A percentile compares a stretch with the other conserved stretches of the same genome.
Evolutionary conservation across 2,329 filamentous ascomycete species (phyloP).

Genomic region (Laburnicola sp.): DNA sequence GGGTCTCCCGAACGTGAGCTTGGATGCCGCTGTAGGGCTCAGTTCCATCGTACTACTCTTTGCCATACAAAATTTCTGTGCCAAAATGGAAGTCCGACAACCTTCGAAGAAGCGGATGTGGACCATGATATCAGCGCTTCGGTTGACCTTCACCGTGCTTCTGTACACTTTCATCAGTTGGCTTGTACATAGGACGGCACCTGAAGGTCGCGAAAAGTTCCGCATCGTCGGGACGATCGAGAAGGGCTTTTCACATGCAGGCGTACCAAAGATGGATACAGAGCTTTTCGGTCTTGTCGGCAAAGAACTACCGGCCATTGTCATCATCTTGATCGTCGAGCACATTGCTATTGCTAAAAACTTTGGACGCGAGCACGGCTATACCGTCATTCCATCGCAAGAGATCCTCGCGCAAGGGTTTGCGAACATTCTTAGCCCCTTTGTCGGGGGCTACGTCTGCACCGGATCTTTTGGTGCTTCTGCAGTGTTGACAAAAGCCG

Average conservation of each 20-base stretch:
- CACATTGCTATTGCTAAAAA: conserved; percentile 96
- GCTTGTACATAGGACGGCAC: conserved; percentile 64
- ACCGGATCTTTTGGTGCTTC: conserved; percentile 94
- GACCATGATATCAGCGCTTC: conserved; percentile 85
- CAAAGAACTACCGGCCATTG: conserved; percentile 73
- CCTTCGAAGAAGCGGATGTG: conserved; percentile 70
- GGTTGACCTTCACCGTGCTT: conserved; percentile 84
- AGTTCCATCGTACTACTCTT: conserved; percentile 80
- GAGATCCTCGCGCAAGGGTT: conserved; percentile 91
- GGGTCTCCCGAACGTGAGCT: conserved; percentile 63
- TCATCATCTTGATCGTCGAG: conserved; percentile 90
- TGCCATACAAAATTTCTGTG: conserved; percentile 58
- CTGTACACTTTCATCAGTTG: conserved; percentile 89
- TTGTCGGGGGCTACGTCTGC: conserved; percentile 83
- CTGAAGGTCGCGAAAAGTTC: conserved; percentile 55
- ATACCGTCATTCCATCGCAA: conserved; percentile 88
- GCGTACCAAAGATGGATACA: conserved; percentile 66
- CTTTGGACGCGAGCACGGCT: conserved; percentile 90
- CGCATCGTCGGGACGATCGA: conserved; percentile 75
- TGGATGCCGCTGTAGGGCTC: conserved; percentile 90
- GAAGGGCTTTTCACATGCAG: conserved; percentile 78
- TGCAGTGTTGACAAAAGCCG: conserved; percentile 92
- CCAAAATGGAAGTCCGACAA: conserved; percentile 65
- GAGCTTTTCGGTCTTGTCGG: conserved; percentile 69
- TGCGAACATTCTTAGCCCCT: conserved; percentile 82